phyloP scores from a whole-genome alignment of 2,329 filamentous ascomycete species.

The Elsinoe batatas region DNA sequence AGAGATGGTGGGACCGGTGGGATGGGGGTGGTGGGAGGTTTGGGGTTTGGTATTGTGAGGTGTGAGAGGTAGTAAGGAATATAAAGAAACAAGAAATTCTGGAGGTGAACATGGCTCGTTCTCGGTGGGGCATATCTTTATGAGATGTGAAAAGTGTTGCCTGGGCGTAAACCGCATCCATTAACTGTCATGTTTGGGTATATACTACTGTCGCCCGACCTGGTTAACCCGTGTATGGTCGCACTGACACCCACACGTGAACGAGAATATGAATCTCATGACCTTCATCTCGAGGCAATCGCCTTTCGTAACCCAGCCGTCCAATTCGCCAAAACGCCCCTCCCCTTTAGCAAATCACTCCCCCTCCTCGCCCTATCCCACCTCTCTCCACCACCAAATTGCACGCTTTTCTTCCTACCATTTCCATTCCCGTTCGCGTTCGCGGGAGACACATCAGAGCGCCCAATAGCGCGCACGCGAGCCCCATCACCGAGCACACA shows the following conservation, averaged over 20 bases:
- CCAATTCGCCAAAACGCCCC: slow-evolving; percentile 13
- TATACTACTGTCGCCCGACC: background rate
- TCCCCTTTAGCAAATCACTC: slow-evolving; percentile 1
- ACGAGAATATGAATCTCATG: background rate
- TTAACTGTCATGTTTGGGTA: background rate
- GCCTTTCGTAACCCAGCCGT: slow-evolving; percentile 12
- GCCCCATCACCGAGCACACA: slow-evolving; percentile 1
- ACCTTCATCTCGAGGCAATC: slow-evolving; percentile 8
- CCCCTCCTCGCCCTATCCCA: background rate
- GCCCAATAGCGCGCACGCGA: background rate
- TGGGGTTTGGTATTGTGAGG: background rate
- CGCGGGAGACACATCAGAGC: slow-evolving; percentile 1
- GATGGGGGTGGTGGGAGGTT: background rate
- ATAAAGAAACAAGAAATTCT: too few species aligned
- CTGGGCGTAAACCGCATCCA: background rate
- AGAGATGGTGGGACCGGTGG: background rate
- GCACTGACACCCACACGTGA: background rate
- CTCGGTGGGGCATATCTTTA: too few species aligned
- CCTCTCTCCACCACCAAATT: background rate
- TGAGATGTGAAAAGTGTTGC: too few species aligned
- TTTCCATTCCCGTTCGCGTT: background rate
- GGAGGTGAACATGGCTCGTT: too few species aligned
- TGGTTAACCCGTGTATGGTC: background rate
- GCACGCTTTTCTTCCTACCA: background rate
- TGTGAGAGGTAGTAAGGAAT: too few species aligned